These are phyloP conservation scores for Fusarium sp. DNA, from an alignment of 2,329 filamentous ascomycete genomes.

Conservation along the genomic window DNA sequence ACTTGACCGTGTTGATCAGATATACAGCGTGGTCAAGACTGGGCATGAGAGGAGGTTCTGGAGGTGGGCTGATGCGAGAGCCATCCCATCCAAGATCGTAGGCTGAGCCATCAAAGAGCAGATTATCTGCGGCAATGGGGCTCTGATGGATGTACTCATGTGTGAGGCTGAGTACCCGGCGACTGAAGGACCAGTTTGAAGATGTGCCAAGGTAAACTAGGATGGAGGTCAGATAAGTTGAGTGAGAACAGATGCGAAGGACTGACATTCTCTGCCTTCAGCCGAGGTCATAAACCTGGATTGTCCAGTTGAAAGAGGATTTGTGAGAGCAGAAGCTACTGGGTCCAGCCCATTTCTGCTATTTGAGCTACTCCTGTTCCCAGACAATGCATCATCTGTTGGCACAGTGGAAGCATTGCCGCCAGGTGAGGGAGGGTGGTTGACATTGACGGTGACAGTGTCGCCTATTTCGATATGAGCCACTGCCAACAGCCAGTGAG, in stretches of 20 bases:
- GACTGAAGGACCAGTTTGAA: constrained; percentile 64
- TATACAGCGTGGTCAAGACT: constrained; percentile 61
- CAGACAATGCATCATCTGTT: constrained; percentile 28
- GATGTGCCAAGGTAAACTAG: constrained; percentile 62
- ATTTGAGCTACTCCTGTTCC: constrained; percentile 27
- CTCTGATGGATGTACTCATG: constrained; percentile 56
- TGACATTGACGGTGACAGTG: neutral
- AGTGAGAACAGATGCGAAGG: fast-evolving
- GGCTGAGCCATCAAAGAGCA: constrained; percentile 59
- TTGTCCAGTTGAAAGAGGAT: constrained; percentile 52
- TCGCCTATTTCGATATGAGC: constrained; percentile 9
- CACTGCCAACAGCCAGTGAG: neutral
- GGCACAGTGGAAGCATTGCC: constrained; percentile 25
- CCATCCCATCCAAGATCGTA: constrained; percentile 63
- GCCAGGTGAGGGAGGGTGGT: constrained; percentile 2
- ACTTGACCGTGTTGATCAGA: constrained; percentile 64
- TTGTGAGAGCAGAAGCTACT: constrained; percentile 49
- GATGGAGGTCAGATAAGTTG: neutral
- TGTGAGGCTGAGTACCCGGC: constrained; percentile 57
- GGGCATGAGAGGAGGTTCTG: constrained; percentile 49
- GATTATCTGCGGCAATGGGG: constrained; percentile 52
- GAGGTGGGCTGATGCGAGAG: constrained; percentile 40
- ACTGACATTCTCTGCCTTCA: constrained; percentile 54
- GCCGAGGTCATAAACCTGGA: constrained; percentile 53
- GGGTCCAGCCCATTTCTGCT: constrained; percentile 40